Base-by-base conservation (phyloP, 1,284 basidiomycete genomes). In the Caloboletus firmus region DNA sequence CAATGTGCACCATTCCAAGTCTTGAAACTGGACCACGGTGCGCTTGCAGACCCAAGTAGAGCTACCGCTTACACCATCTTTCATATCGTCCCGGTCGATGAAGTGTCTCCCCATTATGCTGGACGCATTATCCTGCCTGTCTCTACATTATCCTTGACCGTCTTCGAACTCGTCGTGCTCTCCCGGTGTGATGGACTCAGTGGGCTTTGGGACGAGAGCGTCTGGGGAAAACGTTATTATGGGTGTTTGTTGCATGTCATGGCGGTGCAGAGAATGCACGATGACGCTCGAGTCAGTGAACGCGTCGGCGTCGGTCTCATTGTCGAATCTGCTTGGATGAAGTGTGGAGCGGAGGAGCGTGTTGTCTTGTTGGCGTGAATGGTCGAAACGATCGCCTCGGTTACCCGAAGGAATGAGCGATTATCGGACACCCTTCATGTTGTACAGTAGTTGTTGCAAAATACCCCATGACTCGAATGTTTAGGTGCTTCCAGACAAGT, bases 221-320 rank as follows among this genome's bases (percentile, higher is more conserved):
- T 28, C 12, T 63, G 53, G 39, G 58, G 61, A 18, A 26, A n/a
- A 24, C 62, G 59, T 32, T 64, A 61, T 35, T 26, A 47, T 13
- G 61, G 53, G 4, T 67, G 62, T 37, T 5, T 63, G 45, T 24
- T 64, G 45, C 59, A 67, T 24, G 63, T 67, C 2, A 61, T 67
- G 62, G 63, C 49, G 1, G 58, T 67, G 32, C 48, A 42, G 28
- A 12, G 39, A 17, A 48, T 18, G 9, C 41, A 11, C 1, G 30
- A 48, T 1, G 48, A 63, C 7, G 2, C 34, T 28, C 54, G 49
- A 8, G 44, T 61, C 17, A 24, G 39, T 2, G 59, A 60, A 47
- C 61, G 60, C 2, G 42, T 51, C 17, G 61, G 61, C 4, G 18
- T 63, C 12, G 59, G 61, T 31, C 2, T 58, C 20, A 10, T 63